Evolutionary conservation across 371 early-diverging fungal species (phyloP).

Genomic region (Caulochytrium protostelioides): DNA sequence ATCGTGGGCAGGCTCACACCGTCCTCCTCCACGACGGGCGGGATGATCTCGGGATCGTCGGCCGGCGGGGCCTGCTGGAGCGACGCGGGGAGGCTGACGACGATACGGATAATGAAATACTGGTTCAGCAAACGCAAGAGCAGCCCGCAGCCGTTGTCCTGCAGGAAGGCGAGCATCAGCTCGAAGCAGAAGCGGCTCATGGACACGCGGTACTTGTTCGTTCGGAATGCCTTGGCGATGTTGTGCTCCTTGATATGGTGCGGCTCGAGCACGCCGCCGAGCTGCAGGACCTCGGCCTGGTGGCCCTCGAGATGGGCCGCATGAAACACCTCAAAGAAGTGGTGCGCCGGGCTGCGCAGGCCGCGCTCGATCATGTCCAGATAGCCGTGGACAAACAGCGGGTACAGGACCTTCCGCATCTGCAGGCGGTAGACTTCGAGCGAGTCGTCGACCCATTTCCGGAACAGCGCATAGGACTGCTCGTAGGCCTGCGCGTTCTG

Average conservation of each 20-base stretch:
- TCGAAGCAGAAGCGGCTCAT: constrained; percentile 83
- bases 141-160: constrained; percentile 69
- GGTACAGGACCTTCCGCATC: constrained; percentile 54
- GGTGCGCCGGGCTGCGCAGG: constrained; percentile 35
- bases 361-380: constrained; percentile 58
- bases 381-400: constrained; percentile 84
- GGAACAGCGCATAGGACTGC: constrained; percentile 49
- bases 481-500: constrained; percentile 57
- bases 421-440: constrained; percentile 72
- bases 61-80: too few species aligned
- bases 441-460: constrained; percentile 84
- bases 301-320: constrained; percentile 55
- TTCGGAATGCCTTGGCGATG: constrained; percentile 51
- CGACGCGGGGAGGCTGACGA: background rate
- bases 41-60: background rate
- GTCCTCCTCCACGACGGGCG: constrained; percentile 20
- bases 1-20: constrained; percentile 50
- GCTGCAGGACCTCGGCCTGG: constrained; percentile 36
- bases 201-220: constrained; percentile 66
- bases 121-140: constrained; percentile 86
- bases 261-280: constrained; percentile 40
- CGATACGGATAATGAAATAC: constrained; percentile 50
- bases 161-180: constrained; percentile 75
- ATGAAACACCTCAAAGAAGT: constrained; percentile 55
- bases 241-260: constrained; percentile 63